Evolutionary conservation across 805 yeast species (phyloP), one percentile per base, ranked within the genome.

Genomic region (Starmerella roubikii): DNA sequence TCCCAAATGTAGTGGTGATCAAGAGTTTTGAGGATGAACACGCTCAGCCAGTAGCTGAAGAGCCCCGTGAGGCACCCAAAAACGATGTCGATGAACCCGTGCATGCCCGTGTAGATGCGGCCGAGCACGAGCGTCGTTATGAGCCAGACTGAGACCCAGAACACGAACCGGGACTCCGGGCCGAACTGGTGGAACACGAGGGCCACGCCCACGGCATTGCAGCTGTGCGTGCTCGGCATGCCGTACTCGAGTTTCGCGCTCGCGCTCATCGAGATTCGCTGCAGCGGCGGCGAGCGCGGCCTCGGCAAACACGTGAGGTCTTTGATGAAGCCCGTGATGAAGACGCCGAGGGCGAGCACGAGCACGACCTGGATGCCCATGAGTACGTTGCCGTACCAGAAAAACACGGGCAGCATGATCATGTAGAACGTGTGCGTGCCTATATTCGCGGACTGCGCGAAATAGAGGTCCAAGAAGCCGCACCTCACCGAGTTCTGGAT

Each of bases 361-460:
- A 72, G 60, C 7, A 78, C 73, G 26, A 62, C 47, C 16, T 82
- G 91, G 40, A 88, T 64, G 1, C 78, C 70, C 22, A 74, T 39
- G 3, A 54, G 54, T 4, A 69, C 64, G 23, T 65, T 67, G 0
- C 94, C 94, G 43, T 76, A 71, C 94, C 94, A 88, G 25, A 74
- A 66, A 11, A 91, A 82, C 9, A 80, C 55, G 0, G 98, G 98
- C 27, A 88, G 67, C 74, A 83, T 75, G 35, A 88, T 56, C 35
- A 91, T 93, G 56, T 88, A 88, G 56, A 91, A 91, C 0, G 95
- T 83, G 59, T 88, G 98, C 4, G 93, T 73, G 0, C 95, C 98
- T 46, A 91, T 64, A 50, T 79, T 76, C 15, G 97, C 94, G 3
- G 93, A 72, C 66, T 82, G 74, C 8, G 93, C 79, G 59, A 88